phyloP scores from a whole-genome alignment of 1,139 yeast genomes.

The Diutina scorzettiae region DNA sequence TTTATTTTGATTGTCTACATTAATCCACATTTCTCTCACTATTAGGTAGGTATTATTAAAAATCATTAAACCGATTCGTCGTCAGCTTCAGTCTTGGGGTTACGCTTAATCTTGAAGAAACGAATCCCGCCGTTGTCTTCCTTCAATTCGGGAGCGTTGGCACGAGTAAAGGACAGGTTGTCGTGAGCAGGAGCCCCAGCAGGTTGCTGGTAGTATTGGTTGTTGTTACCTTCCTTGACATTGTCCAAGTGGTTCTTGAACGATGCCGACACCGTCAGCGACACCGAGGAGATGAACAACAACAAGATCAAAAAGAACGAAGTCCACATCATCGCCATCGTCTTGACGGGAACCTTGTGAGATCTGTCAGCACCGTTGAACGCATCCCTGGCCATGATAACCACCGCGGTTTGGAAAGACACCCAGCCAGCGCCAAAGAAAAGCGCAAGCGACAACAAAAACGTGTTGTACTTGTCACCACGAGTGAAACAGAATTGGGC shows the following conservation, averaged over 20 bases:
- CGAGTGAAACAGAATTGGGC: constrained; percentile 38
- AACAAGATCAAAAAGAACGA: constrained; percentile 42
- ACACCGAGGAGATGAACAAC: constrained; percentile 45
- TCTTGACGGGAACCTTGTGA: constrained; percentile 42
- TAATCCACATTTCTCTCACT: not conserved
- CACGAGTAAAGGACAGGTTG: constrained; percentile 36
- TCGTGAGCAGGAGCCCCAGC: constrained; percentile 18
- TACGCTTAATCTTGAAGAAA: constrained; percentile 68
- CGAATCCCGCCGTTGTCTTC: constrained; percentile 50
- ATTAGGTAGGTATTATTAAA: not conserved
- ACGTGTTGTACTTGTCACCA: constrained; percentile 42
- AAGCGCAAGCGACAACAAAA: constrained; percentile 40
- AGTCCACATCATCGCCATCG: constrained; percentile 58
- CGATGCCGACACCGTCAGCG: constrained; percentile 33
- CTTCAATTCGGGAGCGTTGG: constrained; percentile 22
- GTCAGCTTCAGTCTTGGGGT: constrained; percentile 38
- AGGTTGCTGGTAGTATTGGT: constrained; percentile 11
- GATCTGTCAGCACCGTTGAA: constrained; percentile 33
- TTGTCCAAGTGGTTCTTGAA: constrained; percentile 33
- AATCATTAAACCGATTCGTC: constrained; percentile 43
- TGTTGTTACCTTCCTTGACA: constrained; percentile 17
- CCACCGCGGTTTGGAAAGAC: constrained; percentile 54
- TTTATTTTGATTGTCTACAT: not conserved
- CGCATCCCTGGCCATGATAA: constrained; percentile 53
- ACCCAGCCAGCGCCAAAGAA: constrained; percentile 49